Percentiles rank a stretch among this genome's conserved stretches.
These are phyloP conservation scores for Trichoderma sp. DNA, from an alignment of 2,329 filamentous ascomycete genomes.

Conservation along the genomic window DNA sequence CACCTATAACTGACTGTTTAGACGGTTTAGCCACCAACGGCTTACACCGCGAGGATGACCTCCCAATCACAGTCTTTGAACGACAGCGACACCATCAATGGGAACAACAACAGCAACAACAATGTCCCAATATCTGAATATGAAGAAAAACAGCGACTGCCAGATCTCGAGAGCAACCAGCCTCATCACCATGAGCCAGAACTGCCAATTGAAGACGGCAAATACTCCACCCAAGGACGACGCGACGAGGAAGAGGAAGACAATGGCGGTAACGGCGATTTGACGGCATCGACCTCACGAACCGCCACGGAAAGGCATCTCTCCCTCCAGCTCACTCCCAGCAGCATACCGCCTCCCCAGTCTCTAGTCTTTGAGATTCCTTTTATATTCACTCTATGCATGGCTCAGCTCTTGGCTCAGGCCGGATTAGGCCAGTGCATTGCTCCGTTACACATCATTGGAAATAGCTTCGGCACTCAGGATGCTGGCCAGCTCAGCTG, in stretches of 20 bases:
- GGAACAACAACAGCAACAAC: not conserved
- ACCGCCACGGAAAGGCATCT: not conserved
- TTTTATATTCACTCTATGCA: slow-evolving; percentile 28
- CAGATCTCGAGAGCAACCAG: not conserved
- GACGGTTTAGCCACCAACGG: not conserved
- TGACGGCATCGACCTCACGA: not conserved
- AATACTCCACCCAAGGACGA: not conserved
- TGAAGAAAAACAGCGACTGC: not conserved
- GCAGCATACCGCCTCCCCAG: slow-evolving; percentile 5
- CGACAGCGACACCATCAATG: not conserved
- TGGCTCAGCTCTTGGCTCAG: slow-evolving; percentile 31
- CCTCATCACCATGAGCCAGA: not conserved
- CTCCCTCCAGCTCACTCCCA: slow-evolving; percentile 13
- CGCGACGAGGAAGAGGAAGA: slow-evolving; percentile 4
- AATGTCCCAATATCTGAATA: not conserved
- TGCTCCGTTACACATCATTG: slow-evolving; percentile 45
- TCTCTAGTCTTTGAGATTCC: slow-evolving; percentile 11
- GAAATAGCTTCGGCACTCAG: slow-evolving; percentile 43
- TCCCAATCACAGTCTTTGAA: not conserved
- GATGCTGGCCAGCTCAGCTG: slow-evolving; percentile 49
- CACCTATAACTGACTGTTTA: not conserved
- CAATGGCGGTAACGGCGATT: not conserved
- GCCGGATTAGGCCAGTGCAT: slow-evolving; percentile 29
- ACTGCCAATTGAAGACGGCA: not conserved
- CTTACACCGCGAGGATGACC: not conserved